A percentile compares a stretch with the other conserved stretches of the same genome.
These are phyloP conservation scores for Pseudonitzschia multistriata DNA, from an alignment of 108 stramenopile species.

Conservation along the genomic window DNA sequence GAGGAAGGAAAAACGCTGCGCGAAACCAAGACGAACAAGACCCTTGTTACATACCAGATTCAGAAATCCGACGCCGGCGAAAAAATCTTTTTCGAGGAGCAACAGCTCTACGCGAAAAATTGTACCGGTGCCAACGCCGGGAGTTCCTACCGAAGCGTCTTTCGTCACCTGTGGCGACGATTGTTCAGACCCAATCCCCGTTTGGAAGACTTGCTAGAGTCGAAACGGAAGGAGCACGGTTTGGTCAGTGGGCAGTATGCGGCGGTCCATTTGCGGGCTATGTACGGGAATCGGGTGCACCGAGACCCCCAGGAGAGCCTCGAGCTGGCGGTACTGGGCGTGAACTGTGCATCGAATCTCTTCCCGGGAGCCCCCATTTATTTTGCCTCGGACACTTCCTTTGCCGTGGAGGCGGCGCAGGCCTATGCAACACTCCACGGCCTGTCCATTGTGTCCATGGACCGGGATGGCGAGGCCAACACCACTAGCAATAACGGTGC, in stretches of 20 bases:
- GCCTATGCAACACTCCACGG: conserved; percentile 17
- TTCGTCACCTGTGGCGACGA: conserved; percentile 31
- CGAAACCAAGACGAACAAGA: neutral
- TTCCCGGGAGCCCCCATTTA: conserved; percentile 31
- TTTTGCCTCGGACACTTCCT: conserved; percentile 35
- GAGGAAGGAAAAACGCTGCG: neutral
- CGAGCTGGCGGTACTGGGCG: conserved; percentile 25
- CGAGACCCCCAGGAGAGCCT: conserved; percentile 19
- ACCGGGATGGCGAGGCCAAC: neutral
- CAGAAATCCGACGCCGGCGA: conserved; percentile 35
- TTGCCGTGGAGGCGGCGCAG: conserved; percentile 20
- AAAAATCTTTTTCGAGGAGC: conserved; percentile 11
- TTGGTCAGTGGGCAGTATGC: conserved; percentile 37
- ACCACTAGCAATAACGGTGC: neutral
- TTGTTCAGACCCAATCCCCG: conserved; percentile 35
- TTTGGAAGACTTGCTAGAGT: conserved; percentile 12
- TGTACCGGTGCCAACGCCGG: neutral
- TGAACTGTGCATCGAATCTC: conserved; percentile 40
- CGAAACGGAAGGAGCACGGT: conserved; percentile 17
- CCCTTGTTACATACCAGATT: neutral
- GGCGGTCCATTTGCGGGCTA: conserved; percentile 35
- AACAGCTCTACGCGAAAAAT: neutral
- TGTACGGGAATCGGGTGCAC: conserved; percentile 29
- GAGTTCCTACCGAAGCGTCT: conserved; percentile 24
- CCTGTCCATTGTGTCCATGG: conserved; percentile 9